Percentiles rank a stretch among this genome's conserved stretches.
phyloP scores from a whole-genome alignment of 2,329 filamentous ascomycete genomes.

The Talaromyces sp. region DNA sequence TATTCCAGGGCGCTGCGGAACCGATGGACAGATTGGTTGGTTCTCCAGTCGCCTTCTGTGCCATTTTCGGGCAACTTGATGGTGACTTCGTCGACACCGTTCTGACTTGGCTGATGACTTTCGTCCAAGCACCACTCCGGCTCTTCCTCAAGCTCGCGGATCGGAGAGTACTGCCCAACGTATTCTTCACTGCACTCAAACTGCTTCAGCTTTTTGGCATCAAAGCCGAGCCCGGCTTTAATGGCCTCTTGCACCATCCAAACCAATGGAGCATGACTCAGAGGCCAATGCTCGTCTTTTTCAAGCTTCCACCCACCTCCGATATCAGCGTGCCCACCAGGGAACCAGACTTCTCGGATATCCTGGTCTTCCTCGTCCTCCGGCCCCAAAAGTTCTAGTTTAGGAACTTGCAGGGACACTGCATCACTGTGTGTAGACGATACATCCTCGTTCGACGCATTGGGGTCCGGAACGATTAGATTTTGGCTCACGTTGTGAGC shows the following conservation, averaged over 20 bases:
- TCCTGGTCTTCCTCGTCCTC: constrained; percentile 46
- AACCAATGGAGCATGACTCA: constrained; percentile 63
- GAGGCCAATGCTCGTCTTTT: constrained; percentile 50
- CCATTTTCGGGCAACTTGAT: constrained; percentile 4
- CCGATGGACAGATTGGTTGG: constrained; percentile 23
- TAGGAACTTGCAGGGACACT: constrained; percentile 24
- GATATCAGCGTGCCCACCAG: constrained; percentile 72
- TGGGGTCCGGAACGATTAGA: constrained; percentile 23
- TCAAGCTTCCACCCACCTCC: constrained; percentile 67
- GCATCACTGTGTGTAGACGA: constrained; percentile 25
- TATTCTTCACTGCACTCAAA: constrained; percentile 57
- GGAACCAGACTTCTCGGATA: constrained; percentile 70
- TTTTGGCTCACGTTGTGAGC: constrained; percentile 13
- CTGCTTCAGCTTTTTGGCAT: constrained; percentile 60
- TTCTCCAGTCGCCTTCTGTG: constrained; percentile 16
- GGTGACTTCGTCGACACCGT: constrained; percentile 7
- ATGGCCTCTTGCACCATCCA: constrained; percentile 65
- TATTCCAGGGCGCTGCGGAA: constrained; percentile 57
- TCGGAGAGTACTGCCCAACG: constrained; percentile 29
- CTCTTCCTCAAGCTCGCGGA: constrained; percentile 15
- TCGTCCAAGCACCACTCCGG: constrained; percentile 9
- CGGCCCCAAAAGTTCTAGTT: constrained; percentile 6
- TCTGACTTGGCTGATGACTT: constrained; percentile 2
- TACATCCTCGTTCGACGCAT: constrained; percentile 24
- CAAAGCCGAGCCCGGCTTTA: constrained; percentile 64